These are phyloP conservation scores for Phytophthora chlamydospora DNA, from an alignment of 352 stramenopile genomes.

Conservation along the genomic window DNA sequence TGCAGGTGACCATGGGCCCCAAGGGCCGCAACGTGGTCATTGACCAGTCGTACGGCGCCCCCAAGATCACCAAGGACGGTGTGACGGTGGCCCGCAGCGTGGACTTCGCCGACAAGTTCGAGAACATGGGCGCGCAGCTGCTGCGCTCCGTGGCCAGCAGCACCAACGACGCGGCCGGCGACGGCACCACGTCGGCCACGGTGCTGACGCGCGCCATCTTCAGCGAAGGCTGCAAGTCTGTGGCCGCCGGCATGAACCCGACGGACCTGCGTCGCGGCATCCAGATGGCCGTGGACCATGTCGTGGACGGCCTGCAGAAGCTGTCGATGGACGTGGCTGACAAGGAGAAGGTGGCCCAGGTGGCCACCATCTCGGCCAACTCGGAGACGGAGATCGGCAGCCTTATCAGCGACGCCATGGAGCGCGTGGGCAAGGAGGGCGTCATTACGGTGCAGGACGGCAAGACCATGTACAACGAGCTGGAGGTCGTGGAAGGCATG, in stretches of 20 bases:
- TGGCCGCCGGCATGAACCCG: conserved; percentile 99
- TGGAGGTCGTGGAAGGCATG: conserved; percentile 99
- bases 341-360: conserved; percentile 99
- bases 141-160: conserved; percentile 93
- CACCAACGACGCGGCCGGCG: conserved; percentile 99
- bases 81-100: conserved; percentile 78
- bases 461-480: conserved; percentile 99
- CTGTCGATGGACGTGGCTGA: conserved; percentile 98
- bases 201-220: conserved; percentile 99
- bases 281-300: conserved; percentile 96
- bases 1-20: conserved; percentile 99
- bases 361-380: conserved; percentile 99
- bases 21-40: conserved; percentile 99
- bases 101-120: conserved; percentile 84
- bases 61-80: conserved; percentile 85
- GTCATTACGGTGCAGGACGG: conserved; percentile 99
- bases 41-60: conserved; percentile 93
- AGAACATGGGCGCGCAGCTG: conserved; percentile 82
- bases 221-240: conserved; percentile 98
- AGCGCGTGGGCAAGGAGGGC: conserved; percentile 99
- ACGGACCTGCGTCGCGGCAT: conserved; percentile 98
- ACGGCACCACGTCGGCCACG: conserved; percentile 99
- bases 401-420: conserved; percentile 99
- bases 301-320: conserved; percentile 95
- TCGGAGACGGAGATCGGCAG: conserved; percentile 97